Percentiles rank a stretch among this genome's conserved stretches.
phyloP scores from a whole-genome alignment of 768 basidiomycete genomes.

The Xerocomus brunneocitrinus region DNA sequence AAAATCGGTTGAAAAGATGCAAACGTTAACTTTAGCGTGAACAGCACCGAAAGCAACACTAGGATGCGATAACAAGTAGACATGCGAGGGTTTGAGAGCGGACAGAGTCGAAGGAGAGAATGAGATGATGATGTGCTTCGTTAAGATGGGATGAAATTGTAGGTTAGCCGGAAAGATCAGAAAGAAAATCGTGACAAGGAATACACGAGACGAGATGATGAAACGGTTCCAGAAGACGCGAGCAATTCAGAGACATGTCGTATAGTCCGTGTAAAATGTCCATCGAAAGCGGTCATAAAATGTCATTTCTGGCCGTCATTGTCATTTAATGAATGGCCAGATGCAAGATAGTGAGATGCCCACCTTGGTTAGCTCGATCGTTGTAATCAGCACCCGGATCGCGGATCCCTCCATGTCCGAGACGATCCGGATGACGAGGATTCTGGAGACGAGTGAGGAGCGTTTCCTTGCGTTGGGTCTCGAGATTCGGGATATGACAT shows the following conservation, averaged over 20 bases:
- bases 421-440: constrained; percentile 21
- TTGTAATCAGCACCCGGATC: constrained; percentile 10
- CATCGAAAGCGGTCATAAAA: not conserved
- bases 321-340: not conserved
- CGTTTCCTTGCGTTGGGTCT: not conserved
- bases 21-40: not conserved
- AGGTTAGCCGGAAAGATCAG: not conserved
- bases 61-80: not conserved
- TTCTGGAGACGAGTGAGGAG: constrained; percentile 2
- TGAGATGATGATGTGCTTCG: not conserved
- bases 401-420: constrained; percentile 13
- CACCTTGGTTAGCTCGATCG: constrained; percentile 2
- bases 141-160: not conserved
- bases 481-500: not conserved
- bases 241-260: not conserved
- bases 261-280: not conserved
- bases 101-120: not conserved
- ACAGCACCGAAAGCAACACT: constrained; percentile 1
- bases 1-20: not conserved
- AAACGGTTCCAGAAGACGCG: not conserved
- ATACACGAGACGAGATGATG: not conserved
- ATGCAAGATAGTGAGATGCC: not conserved
- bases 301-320: not conserved
- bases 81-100: not conserved
- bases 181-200: not conserved